Base-by-base conservation (phyloP, 352 stramenopile genomes). In the Aphanomyces astaci region DNA sequence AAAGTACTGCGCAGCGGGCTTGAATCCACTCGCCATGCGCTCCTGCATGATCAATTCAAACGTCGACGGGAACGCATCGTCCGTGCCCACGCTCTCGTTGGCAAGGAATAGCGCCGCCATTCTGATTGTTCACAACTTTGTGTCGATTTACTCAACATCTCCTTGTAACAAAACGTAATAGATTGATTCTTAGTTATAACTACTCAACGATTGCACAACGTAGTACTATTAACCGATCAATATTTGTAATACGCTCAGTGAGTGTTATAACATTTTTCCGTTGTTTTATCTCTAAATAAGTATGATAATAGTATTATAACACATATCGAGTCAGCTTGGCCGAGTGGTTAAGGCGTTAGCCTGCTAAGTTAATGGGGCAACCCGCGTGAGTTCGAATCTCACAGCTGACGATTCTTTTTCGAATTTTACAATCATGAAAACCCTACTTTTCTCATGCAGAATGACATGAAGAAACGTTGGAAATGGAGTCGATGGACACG, bases 1-100 rank as follows among this genome's bases (percentile, higher is more conserved):
- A 36, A 93, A 56, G 64, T 95, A 95, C 71, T 90, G 79, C 24
- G 84, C 72, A 27, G 86, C 86, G 3, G 86, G 81, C 56, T 90
- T 89, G 65, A 95, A 82, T 53, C 83, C 79, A 33, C 66, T 43
- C n/a, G 75, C 76, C 83, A 95, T 90, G 57, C 82, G 81, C 71
- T 93, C 80, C 74, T 95, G 86, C 86, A 95, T 95, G 45, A 93
- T 74, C 64, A 95, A 72, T 72, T 95, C 86, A 54, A 91, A 95
- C 24, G 92, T 81, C 70, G 86, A 95, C 36, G 86, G 86, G 9
- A 59, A 49, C 19, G 62, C 62, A 45, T 59, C 62, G 30, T 68
- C 62, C 22, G 39, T 52, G 11, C 39, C 62, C 19, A 68, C 19
- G 27, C 62, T 68, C 48, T 68, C 62, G 30, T 68, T 68, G 27